These are phyloP conservation scores for Parathielavia hyrcaniae DNA, from an alignment of 495 filamentous ascomycete species.

Conservation along the genomic window DNA sequence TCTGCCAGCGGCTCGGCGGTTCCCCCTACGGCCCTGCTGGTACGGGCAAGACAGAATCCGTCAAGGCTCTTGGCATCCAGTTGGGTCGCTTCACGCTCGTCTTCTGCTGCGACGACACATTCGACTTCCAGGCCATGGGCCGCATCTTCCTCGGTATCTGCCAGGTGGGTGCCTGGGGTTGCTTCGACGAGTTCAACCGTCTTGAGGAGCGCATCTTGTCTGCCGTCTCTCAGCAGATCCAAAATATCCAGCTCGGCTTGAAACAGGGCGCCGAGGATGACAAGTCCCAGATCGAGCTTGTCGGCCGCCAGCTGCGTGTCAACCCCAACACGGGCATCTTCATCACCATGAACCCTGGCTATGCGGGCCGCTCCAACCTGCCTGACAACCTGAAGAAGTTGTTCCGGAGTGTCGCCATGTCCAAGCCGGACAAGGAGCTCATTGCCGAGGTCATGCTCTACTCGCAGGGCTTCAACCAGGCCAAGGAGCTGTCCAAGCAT, in stretches of 20 bases:
- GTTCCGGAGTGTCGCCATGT: slow-evolving; percentile 99
- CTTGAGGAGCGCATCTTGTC: slow-evolving; percentile 95
- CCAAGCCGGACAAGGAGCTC: slow-evolving; percentile 97
- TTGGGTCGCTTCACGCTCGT: slow-evolving; percentile 96
- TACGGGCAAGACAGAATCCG: slow-evolving; percentile 98
- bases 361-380: slow-evolving; percentile 94
- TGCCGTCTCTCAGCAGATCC: slow-evolving; percentile 95
- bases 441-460: slow-evolving; percentile 99
- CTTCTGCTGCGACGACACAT: slow-evolving; percentile 98
- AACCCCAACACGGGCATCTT: slow-evolving; percentile 95
- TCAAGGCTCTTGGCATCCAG: slow-evolving; percentile 94
- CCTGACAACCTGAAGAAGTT: slow-evolving; percentile 99
- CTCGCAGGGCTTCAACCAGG: slow-evolving; percentile 96
- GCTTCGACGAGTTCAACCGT: slow-evolving; percentile 99
- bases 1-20: slow-evolving; percentile 89
- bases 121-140: slow-evolving; percentile 99
- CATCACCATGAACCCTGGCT: slow-evolving; percentile 99
- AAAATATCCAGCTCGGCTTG: slow-evolving; percentile 95
- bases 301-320: slow-evolving; percentile 79
- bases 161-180: slow-evolving; percentile 98
- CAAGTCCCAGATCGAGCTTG: slow-evolving; percentile 83
- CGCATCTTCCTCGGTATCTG: slow-evolving; percentile 99
- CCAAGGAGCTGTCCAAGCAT: slow-evolving; percentile 84
- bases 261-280: slow-evolving; percentile 70
- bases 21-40: slow-evolving; percentile 96